Evolutionary conservation across 257 asterid genomes (phyloP), one percentile per base, ranked within the genome.

Genomic region (Fraxinus anomala): DNA sequence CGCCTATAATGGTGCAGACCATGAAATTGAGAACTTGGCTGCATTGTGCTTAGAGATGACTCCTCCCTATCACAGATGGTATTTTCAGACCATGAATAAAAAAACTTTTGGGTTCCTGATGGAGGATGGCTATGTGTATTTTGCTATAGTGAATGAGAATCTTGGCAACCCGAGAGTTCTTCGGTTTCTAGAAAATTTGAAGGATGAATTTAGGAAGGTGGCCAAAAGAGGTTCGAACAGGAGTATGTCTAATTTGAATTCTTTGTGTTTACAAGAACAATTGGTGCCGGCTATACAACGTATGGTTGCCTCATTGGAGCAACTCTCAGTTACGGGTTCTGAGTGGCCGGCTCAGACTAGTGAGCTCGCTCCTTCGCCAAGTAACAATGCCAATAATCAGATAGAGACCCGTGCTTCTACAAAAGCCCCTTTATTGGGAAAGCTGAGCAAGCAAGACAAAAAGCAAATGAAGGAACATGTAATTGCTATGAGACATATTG

Each of bases 31-130:
- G 81, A 79, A 76, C 26, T 74, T 89, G 83, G 96, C 96, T 34
- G 83, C 83, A 40, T 66, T 84, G 76, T 93, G 98, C 84, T 76
- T 93, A 86, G 93, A 91, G 85, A 75, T 24, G 76, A 83, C 88
- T 72, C 98, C 98, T 49, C 89, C 93, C 56, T 86, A 80, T 75
- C 98, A 91, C 81, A 82, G 77, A 63, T 93, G 92, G 94, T 93
- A 93, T 85, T 85, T 87, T 59, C 89, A 93, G 42, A 91, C 96
- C 3, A 79, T 81, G 82, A 81, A 56, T 10, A 77, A 82, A 19
- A 82, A 28, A 84, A 89, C 89, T 56, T 88, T 87, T 65, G 90
- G 91, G 77, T 93, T 91, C 77, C 76, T 91, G 63, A 89, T 90
- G 74, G 90, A 88, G 26, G 86, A 83, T 8, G 89, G 80, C 5